A percentile compares a stretch with the other conserved stretches of the same genome.
These are phyloP conservation scores for Aethionema arabicum DNA, from an alignment of 345 rosid species.

Conservation along the genomic window DNA sequence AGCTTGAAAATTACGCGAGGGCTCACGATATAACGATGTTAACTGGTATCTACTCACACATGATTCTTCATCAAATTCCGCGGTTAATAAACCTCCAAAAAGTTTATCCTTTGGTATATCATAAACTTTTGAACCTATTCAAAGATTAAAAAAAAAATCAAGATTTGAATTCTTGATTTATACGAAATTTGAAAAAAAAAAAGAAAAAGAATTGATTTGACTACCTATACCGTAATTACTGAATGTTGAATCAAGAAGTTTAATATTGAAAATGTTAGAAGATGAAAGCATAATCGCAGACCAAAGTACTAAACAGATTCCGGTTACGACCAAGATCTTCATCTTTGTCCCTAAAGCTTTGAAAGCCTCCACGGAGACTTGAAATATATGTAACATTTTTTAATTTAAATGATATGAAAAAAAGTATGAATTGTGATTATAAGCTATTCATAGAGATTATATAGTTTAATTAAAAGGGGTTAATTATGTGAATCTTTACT, in stretches of 20 bases:
- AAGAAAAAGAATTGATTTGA: not conserved
- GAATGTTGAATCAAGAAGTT: slow-evolving; percentile 20
- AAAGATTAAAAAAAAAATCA: slow-evolving; percentile 7
- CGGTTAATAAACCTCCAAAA: slow-evolving; percentile 38
- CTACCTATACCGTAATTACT: slow-evolving; percentile 11
- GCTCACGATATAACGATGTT: slow-evolving; percentile 34
- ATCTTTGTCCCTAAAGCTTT: slow-evolving; percentile 17
- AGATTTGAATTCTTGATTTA: not conserved
- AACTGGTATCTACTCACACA: slow-evolving; percentile 41
- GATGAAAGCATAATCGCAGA: slow-evolving; percentile 10
- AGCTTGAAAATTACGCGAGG: slow-evolving; percentile 40
- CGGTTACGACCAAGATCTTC: slow-evolving; percentile 23
- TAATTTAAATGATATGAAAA: not conserved
- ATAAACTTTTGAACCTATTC: slow-evolving; percentile 10
- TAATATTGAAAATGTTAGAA: slow-evolving; percentile 21
- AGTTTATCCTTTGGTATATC: slow-evolving; percentile 25
- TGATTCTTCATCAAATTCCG: slow-evolving; percentile 33
- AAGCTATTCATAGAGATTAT: too few relatives aligned
- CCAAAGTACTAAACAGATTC: slow-evolving; percentile 17
- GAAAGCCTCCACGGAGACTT: slow-evolving; percentile 29
- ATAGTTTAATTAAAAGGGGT: too few relatives aligned
- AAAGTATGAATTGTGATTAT: too few relatives aligned
- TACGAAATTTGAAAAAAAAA: not conserved
- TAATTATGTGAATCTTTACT: too few relatives aligned
- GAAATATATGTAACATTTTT: slow-evolving; percentile 24